phyloP scores from a whole-genome alignment of 148 eudicot species.

The Rhododendron simsii region DNA sequence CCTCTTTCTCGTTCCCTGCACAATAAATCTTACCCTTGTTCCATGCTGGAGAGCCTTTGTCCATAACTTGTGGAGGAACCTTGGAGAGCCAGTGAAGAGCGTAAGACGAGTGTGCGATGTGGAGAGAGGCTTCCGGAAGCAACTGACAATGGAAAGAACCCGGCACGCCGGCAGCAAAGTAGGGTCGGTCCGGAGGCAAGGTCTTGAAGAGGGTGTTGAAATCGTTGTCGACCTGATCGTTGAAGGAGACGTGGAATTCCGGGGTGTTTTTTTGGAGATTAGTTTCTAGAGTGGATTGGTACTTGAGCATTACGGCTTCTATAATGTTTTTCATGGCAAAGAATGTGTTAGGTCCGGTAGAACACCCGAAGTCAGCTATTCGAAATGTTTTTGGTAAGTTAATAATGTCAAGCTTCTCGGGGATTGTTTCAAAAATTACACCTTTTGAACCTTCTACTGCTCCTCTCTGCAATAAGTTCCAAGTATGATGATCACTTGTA shows the following conservation, averaged over 20 bases:
- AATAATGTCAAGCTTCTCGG: constrained; percentile 7
- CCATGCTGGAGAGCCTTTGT: constrained; percentile 12
- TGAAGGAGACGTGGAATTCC: constrained; percentile 19
- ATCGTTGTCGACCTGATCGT: constrained; percentile 8
- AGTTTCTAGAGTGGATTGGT: background rate
- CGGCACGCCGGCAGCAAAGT: constrained; percentile 13
- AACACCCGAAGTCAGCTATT: constrained; percentile 17
- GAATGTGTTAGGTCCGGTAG: constrained; percentile 18
- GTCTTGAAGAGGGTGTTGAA: constrained; percentile 18
- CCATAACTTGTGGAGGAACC: constrained; percentile 8
- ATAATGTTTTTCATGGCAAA: constrained; percentile 3
- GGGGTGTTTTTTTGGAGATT: background rate
- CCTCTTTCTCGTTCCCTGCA: constrained; percentile 2
- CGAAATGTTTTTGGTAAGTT: background rate
- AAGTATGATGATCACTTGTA: background rate
- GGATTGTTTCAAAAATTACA: constrained; percentile 12
- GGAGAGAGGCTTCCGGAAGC: constrained; percentile 13
- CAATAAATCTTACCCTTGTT: constrained; percentile 22
- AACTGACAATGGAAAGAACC: constrained; percentile 13
- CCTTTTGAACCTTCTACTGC: background rate
- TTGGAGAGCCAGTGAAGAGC: constrained; percentile 20
- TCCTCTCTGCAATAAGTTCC: background rate
- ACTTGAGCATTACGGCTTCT: background rate
- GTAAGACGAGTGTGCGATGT: constrained; percentile 11
- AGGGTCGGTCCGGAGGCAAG: background rate